Conservation (phyloP, 148 eudicot species). For the Arctostaphylos glauca region DNA sequence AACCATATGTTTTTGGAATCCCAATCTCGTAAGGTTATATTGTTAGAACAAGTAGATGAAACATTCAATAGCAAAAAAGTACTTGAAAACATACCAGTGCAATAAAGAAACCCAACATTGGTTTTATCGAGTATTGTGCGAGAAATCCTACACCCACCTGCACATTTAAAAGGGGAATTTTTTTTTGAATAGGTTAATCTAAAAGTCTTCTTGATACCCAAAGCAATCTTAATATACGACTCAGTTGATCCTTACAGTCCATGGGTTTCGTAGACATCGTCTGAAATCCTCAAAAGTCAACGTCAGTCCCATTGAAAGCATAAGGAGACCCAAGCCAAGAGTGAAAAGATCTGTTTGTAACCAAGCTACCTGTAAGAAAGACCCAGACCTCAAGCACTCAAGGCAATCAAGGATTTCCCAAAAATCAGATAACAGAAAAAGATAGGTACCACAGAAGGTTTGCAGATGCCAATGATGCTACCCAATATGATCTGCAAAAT, state of each 20-base stretch:
- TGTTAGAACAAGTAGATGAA: background rate
- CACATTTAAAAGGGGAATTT: background rate
- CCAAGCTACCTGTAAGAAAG: slow-evolving; percentile 84
- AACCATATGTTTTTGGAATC: background rate
- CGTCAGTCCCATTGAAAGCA: slow-evolving; percentile 99
- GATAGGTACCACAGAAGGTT: slow-evolving; percentile 67
- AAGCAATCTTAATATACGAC: slow-evolving; percentile 9
- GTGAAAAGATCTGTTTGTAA: slow-evolving; percentile 92
- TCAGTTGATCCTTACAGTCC: slow-evolving; percentile 70
- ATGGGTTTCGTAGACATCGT: slow-evolving; percentile 93
- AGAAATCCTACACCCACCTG: slow-evolving; percentile 98
- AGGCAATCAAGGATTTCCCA: slow-evolving; percentile 1
- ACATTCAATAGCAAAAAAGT: slow-evolving; percentile 8
- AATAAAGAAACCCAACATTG: slow-evolving; percentile 73
- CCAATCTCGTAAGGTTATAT: background rate
- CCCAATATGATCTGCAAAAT: slow-evolving; percentile 76
- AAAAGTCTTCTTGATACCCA: background rate
- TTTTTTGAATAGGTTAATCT: background rate
- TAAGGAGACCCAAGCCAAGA: slow-evolving; percentile 92
- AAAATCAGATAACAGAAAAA: background rate
- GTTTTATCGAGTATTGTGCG: slow-evolving; percentile 90
- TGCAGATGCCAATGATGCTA: slow-evolving; percentile 83
- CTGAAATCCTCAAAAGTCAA: slow-evolving; percentile 93
- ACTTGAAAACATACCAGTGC: slow-evolving; percentile 61
- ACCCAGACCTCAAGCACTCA: slow-evolving; percentile 7